phyloP scores from a whole-genome alignment of 345 rosid species.

The Excoecaria cochinchinensis region DNA sequence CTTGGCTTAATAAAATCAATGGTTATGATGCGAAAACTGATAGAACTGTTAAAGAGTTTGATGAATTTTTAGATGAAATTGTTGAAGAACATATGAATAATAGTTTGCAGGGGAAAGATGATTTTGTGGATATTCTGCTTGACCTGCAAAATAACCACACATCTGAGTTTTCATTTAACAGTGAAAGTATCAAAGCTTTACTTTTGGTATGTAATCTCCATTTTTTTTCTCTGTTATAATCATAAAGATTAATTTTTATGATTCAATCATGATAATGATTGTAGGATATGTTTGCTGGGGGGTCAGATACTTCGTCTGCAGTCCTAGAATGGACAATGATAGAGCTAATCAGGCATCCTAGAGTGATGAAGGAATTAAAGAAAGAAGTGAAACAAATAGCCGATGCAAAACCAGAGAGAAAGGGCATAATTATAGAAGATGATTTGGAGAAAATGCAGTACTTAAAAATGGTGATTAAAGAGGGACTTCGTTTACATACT shows the following conservation, averaged over 20 bases:
- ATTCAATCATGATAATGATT: too few species aligned
- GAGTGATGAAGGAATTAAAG: too few species aligned
- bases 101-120: neutral
- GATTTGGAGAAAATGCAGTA: neutral
- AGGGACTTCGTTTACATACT: neutral
- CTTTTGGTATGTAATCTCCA: too few species aligned
- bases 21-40: conserved; percentile 5
- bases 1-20: too few species aligned
- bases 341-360: too few species aligned
- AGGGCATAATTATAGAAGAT: neutral
- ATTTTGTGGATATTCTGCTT: conserved; percentile 36
- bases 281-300: too few species aligned
- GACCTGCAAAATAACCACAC: conserved; percentile 29
- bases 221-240: too few species aligned
- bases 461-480: conserved; percentile 4
- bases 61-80: conserved; percentile 1
- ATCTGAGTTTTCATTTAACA: conserved; percentile 27
- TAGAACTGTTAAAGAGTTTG: too few species aligned
- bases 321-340: too few species aligned
- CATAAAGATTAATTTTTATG: too few species aligned
- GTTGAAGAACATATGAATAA: conserved; percentile 3
- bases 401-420: neutral
- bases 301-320: too few species aligned
- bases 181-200: conserved; percentile 34
- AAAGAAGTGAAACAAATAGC: too few species aligned